Evolutionary conservation across 768 basidiomycete genomes (phyloP).

Genomic region (Boletus rubropictus): DNA sequence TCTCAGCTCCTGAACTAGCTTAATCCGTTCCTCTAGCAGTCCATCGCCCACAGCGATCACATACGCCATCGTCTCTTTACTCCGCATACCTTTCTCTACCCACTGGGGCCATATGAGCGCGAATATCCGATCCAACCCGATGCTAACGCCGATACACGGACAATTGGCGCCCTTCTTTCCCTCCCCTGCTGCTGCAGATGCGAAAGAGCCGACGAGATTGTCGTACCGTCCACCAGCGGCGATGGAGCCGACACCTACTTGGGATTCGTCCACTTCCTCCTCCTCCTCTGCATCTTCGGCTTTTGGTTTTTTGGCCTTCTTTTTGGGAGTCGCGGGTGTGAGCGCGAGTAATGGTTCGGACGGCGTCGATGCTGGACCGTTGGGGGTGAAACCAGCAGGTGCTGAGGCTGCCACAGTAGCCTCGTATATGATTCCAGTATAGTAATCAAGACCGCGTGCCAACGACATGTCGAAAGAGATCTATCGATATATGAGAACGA

Average conservation of each 20-base stretch:
- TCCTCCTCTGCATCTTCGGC: constrained; percentile 48
- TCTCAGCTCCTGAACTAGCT: constrained; percentile 72
- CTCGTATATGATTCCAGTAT: constrained; percentile 98
- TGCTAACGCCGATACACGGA: constrained; percentile 89
- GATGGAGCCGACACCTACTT: constrained; percentile 96
- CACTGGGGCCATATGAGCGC: constrained; percentile 86
- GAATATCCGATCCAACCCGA: constrained; percentile 92
- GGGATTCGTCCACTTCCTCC: constrained; percentile 89
- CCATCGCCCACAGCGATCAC: constrained; percentile 91
- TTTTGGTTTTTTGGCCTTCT: constrained; percentile 39
- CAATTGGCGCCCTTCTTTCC: constrained; percentile 61
- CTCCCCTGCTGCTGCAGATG: constrained; percentile 70
- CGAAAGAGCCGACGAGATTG: constrained; percentile 88
- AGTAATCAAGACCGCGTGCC: constrained; percentile 97
- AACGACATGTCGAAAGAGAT: constrained; percentile 95
- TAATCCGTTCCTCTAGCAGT: constrained; percentile 77
- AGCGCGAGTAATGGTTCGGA: constrained; percentile 21
- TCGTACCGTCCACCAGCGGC: constrained; percentile 99
- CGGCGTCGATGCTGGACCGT: constrained; percentile 39
- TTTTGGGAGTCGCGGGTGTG: constrained; percentile 28
- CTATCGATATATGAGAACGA: constrained; percentile 33
- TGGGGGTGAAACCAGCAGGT: constrained; percentile 69
- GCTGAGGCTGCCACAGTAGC: constrained; percentile 91
- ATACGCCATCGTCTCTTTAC: constrained; percentile 90
- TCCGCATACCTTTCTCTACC: constrained; percentile 70